Base-by-base conservation (phyloP, 352 stramenopile species). In the Phytophthora pinifolia region DNA sequence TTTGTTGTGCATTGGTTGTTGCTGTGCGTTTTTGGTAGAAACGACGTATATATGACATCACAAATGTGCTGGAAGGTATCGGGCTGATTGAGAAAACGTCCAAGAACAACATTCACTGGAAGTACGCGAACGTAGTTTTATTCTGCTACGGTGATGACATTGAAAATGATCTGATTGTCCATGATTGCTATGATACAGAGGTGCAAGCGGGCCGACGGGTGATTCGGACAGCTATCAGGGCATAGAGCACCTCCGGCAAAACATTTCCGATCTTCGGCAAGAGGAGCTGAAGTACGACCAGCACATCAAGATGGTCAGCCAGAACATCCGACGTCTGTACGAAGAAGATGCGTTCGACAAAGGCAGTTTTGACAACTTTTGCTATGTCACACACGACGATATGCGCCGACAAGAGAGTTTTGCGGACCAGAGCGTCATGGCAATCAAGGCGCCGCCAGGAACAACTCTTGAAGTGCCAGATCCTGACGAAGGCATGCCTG, bases 91-190 rank as follows among this genome's bases (percentile, higher is more conserved):
- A 98, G 59, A 99, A 99, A 70, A 96, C 89, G 34, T 97, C 90
- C 47, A 99, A 99, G 72, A 99, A 99, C 83, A 97, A 98, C 59
- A 98, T 99, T 66, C 89, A 97, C 54, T 99, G 96, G 96, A 97
- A 97, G 76, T 94, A 86, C 32, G 81, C 79, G 13, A 15, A 50
- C 13, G 25, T 29, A 29, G 25, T 29, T 29, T 29, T 29, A 29
- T 29, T 29, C 25, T 29, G 25, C 25, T 29, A 29, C 25, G 25
- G 6, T 29, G 25, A n/a, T n/a, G n/a, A n/a, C n/a, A n/a, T n/a
- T n/a, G n/a, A n/a, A n/a, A n/a, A n/a, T n/a, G n/a, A n/a, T n/a
- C n/a, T n/a, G n/a, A n/a, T n/a, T n/a, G n/a, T n/a, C 47, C 36
- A 34, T 42, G 12, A 12, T 49, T 54, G 14, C 22, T 38, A 15